phyloP scores from a whole-genome alignment of 345 rosid genomes.

The Pugionium cornutum region DNA sequence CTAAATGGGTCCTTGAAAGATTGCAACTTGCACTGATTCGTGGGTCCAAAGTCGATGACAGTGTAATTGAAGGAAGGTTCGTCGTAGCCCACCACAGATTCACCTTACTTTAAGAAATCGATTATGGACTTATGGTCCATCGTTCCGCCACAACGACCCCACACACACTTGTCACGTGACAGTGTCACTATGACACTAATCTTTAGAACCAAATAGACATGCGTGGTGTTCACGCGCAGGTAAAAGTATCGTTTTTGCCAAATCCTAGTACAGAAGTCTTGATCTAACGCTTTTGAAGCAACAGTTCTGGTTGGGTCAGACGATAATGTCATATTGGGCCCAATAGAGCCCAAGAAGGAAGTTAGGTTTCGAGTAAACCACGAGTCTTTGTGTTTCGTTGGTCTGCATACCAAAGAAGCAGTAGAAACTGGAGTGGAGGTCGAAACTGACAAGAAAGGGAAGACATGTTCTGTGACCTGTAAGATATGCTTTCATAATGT shows the following conservation, averaged over 20 bases:
- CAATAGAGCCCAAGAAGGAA: background rate
- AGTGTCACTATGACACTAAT: constrained; percentile 1
- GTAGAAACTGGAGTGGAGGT: background rate
- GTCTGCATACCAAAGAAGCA: no score
- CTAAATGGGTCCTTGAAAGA: constrained; percentile 27
- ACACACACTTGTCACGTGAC: constrained; percentile 28
- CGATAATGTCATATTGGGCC: background rate
- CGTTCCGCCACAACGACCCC: constrained; percentile 8
- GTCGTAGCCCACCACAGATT: constrained; percentile 20
- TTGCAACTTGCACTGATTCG: constrained; percentile 38
- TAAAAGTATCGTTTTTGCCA: constrained; percentile 23
- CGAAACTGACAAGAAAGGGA: no score
- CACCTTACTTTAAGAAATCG: constrained; percentile 3
- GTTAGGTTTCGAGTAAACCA: background rate
- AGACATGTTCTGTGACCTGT: no score
- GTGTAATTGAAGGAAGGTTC: constrained; percentile 31
- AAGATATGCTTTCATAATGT: background rate
- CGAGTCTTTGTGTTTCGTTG: background rate
- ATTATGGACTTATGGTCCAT: background rate
- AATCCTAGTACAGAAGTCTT: background rate
- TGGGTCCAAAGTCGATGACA: constrained; percentile 35
- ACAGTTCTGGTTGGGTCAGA: background rate
- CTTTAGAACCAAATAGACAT: background rate
- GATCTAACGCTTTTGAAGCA: no score
- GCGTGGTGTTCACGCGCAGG: constrained; percentile 18